Conservation (phyloP, 1,284 basidiomycete genomes). For the Rugosomyces carneus region DNA sequence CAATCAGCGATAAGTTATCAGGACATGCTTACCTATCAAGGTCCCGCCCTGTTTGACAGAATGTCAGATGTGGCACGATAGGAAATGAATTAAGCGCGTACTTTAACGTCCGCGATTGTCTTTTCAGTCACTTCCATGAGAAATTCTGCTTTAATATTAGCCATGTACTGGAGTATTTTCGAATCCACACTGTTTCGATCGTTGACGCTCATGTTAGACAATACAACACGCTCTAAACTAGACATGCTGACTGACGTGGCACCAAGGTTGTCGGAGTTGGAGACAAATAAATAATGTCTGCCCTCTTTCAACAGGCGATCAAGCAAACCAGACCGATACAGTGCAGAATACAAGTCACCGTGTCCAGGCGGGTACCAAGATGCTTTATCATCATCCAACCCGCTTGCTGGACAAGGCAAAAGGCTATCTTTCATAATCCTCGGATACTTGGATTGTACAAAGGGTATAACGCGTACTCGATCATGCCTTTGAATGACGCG, state of each 20-base stretch:
- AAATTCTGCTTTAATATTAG: slow-evolving; percentile 81
- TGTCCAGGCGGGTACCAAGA: slow-evolving; percentile 99
- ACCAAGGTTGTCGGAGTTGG: slow-evolving; percentile 98
- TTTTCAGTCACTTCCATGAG: slow-evolving; percentile 99
- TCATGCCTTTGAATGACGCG: slow-evolving; percentile 99
- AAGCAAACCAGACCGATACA: slow-evolving; percentile 91
- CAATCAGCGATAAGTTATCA: background rate
- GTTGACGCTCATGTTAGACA: slow-evolving; percentile 5
- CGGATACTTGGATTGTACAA: slow-evolving; percentile 98
- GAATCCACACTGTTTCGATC: slow-evolving; percentile 59
- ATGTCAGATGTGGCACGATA: background rate
- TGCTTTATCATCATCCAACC: slow-evolving; percentile 80
- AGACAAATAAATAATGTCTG: slow-evolving; percentile 98
- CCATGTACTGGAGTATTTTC: slow-evolving; percentile 84
- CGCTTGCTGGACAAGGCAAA: slow-evolving; percentile 81
- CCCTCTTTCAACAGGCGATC: slow-evolving; percentile 92
- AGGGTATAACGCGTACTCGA: slow-evolving; percentile 87
- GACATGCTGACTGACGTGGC: slow-evolving; percentile 73
- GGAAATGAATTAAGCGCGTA: slow-evolving; percentile 11
- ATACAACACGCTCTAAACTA: background rate
- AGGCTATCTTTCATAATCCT: slow-evolving; percentile 94
- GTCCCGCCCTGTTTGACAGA: slow-evolving; percentile 73
- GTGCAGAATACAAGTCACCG: slow-evolving; percentile 94
- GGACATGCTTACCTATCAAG: slow-evolving; percentile 49
- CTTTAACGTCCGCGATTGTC: slow-evolving; percentile 98